Percentiles rank a stretch among this genome's conserved stretches.
Conservation (phyloP, 2,329 filamentous ascomycete genomes). For the Neurospora sp. region DNA sequence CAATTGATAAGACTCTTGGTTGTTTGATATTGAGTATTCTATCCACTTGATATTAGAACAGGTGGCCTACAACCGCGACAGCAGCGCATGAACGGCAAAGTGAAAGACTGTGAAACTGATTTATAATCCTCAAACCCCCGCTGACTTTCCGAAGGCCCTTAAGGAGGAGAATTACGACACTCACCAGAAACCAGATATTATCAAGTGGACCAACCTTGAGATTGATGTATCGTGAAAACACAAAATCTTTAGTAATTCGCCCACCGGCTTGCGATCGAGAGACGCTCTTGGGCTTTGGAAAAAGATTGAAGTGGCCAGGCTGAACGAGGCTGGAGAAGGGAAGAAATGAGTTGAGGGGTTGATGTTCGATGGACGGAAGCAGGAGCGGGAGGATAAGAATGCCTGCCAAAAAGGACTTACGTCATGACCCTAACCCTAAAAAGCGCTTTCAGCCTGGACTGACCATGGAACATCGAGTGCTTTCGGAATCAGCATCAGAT, state of each 20-base stretch:
- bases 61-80: neutral
- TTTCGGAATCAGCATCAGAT: neutral
- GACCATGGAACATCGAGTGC: neutral
- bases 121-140: neutral
- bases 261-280: neutral
- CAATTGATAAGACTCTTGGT: neutral
- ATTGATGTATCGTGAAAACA: neutral
- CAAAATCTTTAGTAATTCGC: neutral
- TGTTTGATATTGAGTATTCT: neutral
- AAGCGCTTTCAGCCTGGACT: neutral
- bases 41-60: neutral
- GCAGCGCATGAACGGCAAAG: neutral
- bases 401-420: conserved; percentile 1
- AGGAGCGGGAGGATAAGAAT: neutral
- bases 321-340: neutral
- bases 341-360: neutral
- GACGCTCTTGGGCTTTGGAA: neutral
- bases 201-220: neutral
- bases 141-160: neutral
- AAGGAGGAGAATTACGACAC: neutral
- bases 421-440: conserved; percentile 13
- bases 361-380: neutral
- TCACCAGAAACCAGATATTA: neutral
- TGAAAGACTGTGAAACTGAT: neutral
- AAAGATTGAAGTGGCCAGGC: neutral